A percentile compares a stretch with the other conserved stretches of the same genome.
phyloP scores from a whole-genome alignment of 352 stramenopile species.

The Globisporangium takayamanum region DNA sequence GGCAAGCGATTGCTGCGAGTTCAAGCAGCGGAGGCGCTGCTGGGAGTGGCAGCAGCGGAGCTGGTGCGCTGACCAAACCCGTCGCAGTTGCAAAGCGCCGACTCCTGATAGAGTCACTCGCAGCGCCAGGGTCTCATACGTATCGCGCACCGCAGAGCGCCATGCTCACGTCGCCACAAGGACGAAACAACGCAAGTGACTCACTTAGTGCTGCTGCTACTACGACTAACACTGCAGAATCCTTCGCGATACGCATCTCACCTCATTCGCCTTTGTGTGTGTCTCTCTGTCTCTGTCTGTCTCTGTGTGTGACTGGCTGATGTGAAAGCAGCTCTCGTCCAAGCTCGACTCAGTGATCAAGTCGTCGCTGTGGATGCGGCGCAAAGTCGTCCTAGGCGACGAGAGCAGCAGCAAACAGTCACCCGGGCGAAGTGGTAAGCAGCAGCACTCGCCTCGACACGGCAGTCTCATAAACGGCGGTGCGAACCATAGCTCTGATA shows the following conservation, averaged over 20 bases:
- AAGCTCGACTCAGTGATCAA: constrained; percentile 59
- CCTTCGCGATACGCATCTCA: too few species aligned
- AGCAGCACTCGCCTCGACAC: constrained; percentile 15
- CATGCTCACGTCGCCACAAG: constrained; percentile 10
- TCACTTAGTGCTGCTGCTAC: neutral
- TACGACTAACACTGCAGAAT: neutral
- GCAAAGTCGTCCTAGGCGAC: constrained; percentile 47
- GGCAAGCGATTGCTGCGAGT: constrained; percentile 5
- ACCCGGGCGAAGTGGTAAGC: constrained; percentile 3
- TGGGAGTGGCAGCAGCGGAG: neutral
- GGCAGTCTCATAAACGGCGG: neutral
- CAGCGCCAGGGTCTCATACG: neutral
- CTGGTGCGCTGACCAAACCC: neutral
- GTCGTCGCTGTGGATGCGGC: constrained; percentile 45
- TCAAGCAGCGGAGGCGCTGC: neutral
- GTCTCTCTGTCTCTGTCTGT: neutral
- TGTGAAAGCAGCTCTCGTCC: constrained; percentile 27
- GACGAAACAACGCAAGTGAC: constrained; percentile 16
- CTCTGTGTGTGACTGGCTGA: neutral
- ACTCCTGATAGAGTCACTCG: constrained; percentile 14
- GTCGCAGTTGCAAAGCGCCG: constrained; percentile 9
- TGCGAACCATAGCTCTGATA: neutral
- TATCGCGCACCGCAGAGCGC: constrained; percentile 5
- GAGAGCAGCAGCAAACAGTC: constrained; percentile 17
- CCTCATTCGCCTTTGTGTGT: too few species aligned